phyloP scores from a whole-genome alignment of 257 asterid species.

The Scutellaria minor region DNA sequence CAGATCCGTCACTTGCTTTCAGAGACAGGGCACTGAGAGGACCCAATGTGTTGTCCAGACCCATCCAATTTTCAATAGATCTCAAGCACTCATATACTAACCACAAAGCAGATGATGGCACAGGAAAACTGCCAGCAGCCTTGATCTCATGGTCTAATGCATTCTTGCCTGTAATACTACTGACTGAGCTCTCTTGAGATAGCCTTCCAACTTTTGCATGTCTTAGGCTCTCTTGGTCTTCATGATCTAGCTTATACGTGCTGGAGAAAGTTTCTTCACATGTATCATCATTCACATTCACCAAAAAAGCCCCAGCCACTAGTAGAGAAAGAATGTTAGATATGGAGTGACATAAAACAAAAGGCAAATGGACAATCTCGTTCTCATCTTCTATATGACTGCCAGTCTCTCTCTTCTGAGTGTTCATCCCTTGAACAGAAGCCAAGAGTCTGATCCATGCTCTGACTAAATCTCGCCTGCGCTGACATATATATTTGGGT shows the following conservation, averaged over 20 bases:
- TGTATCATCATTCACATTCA: conserved; percentile 44
- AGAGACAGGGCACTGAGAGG: conserved; percentile 55
- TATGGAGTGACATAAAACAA: conserved; percentile 69
- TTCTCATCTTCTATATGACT: conserved; percentile 85
- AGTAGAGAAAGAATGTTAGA: conserved; percentile 77
- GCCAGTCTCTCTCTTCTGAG: conserved; percentile 89
- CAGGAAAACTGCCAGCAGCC: conserved; percentile 52
- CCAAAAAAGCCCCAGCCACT: conserved; percentile 84
- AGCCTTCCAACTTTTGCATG: conserved; percentile 96
- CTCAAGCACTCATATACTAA: conserved; percentile 83
- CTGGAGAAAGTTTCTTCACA: conserved; percentile 50
- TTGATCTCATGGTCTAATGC: conserved; percentile 51
- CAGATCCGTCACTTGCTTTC: conserved; percentile 56
- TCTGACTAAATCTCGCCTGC: conserved; percentile 72
- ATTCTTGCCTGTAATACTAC: conserved; percentile 63
- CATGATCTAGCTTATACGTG: conserved; percentile 53
- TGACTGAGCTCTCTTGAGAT: conserved; percentile 82
- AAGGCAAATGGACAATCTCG: conserved; percentile 79
- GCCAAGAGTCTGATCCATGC: conserved; percentile 85
- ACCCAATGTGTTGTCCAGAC: conserved; percentile 70
- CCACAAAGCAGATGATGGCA: conserved; percentile 77
- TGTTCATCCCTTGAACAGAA: conserved; percentile 93
- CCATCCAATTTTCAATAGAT: conserved; percentile 87
- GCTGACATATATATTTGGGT: conserved; percentile 66
- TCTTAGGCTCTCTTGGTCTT: conserved; percentile 75